phyloP scores from a whole-genome alignment of 148 eudicot species.

The Fagopyrum homotropicum region DNA sequence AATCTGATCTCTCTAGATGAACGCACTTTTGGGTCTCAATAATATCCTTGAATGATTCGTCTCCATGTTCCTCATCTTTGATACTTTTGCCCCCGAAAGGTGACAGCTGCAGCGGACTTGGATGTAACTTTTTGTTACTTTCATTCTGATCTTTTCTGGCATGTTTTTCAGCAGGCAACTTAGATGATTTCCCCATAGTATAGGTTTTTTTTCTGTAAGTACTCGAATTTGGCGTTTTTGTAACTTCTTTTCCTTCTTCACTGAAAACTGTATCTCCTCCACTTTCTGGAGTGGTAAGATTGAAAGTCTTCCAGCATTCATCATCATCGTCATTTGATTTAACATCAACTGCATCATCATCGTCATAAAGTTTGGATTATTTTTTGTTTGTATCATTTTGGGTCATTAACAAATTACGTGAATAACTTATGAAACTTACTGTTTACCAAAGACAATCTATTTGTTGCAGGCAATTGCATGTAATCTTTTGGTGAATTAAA shows the following conservation, averaged over 20 bases:
- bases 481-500: slow-evolving; percentile 8
- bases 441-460: neutral
- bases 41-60: slow-evolving; percentile 6
- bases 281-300: neutral
- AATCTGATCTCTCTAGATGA: slow-evolving; percentile 21
- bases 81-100: neutral
- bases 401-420: neutral
- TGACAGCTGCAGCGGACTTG: neutral
- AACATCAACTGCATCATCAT: neutral
- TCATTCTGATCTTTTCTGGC: neutral
- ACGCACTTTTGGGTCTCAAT: neutral
- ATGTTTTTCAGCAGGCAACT: neutral
- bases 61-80: neutral
- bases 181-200: neutral
- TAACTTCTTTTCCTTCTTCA: neutral
- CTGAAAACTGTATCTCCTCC: neutral
- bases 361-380: neutral
- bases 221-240: neutral
- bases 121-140: neutral
- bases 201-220: neutral
- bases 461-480: slow-evolving; percentile 12
- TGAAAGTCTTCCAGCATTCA: neutral
- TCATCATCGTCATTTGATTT: neutral
- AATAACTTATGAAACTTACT: neutral
- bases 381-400: neutral